A percentile compares a stretch with the other conserved stretches of the same genome.
Evolutionary conservation across 768 basidiomycete genomes (phyloP).

Genomic region (Amanita phalloides): DNA sequence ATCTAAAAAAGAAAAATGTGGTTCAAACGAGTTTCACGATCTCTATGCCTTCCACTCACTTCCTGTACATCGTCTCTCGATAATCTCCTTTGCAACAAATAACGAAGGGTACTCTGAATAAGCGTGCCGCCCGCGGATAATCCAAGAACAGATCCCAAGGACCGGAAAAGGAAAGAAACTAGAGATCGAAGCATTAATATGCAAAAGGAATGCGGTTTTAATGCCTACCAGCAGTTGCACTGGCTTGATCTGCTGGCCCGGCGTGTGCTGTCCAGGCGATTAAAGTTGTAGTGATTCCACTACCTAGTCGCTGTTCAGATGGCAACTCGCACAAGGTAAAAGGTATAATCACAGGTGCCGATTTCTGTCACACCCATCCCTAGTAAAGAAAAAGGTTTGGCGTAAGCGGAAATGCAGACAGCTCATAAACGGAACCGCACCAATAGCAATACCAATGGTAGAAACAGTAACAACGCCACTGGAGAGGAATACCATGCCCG

Average conservation of each 20-base stretch:
- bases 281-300: slow-evolving; percentile 44
- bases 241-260: slow-evolving; percentile 48
- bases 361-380: slow-evolving; percentile 24
- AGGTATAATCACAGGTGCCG: slow-evolving; percentile 25
- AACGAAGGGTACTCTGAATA: slow-evolving; percentile 38
- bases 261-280: slow-evolving; percentile 56
- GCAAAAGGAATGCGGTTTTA: background rate
- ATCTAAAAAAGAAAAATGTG: slow-evolving; percentile 21
- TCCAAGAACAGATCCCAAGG: slow-evolving; percentile 47
- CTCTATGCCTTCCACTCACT: slow-evolving; percentile 21
- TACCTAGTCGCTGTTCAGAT: slow-evolving; percentile 19
- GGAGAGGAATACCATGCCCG: slow-evolving; percentile 23
- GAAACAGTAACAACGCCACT: slow-evolving; percentile 29
- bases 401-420: background rate
- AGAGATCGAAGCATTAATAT: background rate
- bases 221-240: slow-evolving; percentile 46
- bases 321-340: background rate
- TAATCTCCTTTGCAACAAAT: slow-evolving; percentile 28
- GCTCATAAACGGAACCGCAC: slow-evolving; percentile 16
- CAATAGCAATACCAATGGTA: slow-evolving; percentile 26
- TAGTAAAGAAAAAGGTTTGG: slow-evolving; percentile 4
- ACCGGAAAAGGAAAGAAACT: slow-evolving; percentile 63
- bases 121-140: slow-evolving; percentile 47
- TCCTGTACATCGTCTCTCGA: slow-evolving; percentile 39
- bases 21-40: background rate